Evolutionary conservation across 2,329 filamentous ascomycete genomes (phyloP).

Genomic region (Trichoderma sp.): DNA sequence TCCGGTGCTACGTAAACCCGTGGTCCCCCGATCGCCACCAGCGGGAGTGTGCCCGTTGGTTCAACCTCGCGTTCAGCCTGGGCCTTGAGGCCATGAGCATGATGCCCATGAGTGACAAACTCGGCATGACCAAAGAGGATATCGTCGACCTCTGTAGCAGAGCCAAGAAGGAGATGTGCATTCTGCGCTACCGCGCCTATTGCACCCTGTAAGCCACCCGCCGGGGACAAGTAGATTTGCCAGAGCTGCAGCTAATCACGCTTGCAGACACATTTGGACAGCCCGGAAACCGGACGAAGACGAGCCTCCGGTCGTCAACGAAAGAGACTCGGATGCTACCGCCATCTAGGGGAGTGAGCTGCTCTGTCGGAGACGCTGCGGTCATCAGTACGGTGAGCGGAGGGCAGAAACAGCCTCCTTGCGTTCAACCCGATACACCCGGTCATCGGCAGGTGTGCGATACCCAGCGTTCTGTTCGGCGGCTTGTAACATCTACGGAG

Average conservation of each 20-base stretch:
- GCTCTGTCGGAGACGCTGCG: not conserved
- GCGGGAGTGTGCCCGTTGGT: conserved; percentile 76
- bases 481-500: not conserved
- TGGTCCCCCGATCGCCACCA: conserved; percentile 68
- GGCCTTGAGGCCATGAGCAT: conserved; percentile 74
- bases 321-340: not conserved
- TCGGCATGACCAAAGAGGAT: conserved; percentile 55
- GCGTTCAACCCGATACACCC: too few relatives aligned
- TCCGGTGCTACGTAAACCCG: conserved; percentile 71
- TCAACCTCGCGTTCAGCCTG: conserved; percentile 75
- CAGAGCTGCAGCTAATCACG: conserved; percentile 24
- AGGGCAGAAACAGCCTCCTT: too few relatives aligned
- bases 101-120: conserved; percentile 64
- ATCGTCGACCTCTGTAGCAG: conserved; percentile 64
- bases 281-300: conserved; percentile 30
- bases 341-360: not conserved
- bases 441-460: not conserved
- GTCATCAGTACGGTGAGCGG: too few relatives aligned
- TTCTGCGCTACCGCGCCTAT: conserved; percentile 69
- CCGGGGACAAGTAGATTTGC: not conserved
- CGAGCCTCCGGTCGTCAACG: not conserved
- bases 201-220: conserved; percentile 69
- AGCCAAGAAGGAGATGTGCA: conserved; percentile 69
- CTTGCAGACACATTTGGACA: conserved; percentile 33
- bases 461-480: not conserved